These are phyloP conservation scores for Ulota crispa DNA, from an alignment of 225 moss, liverwort and hornwort genomes.

Conservation along the genomic window DNA sequence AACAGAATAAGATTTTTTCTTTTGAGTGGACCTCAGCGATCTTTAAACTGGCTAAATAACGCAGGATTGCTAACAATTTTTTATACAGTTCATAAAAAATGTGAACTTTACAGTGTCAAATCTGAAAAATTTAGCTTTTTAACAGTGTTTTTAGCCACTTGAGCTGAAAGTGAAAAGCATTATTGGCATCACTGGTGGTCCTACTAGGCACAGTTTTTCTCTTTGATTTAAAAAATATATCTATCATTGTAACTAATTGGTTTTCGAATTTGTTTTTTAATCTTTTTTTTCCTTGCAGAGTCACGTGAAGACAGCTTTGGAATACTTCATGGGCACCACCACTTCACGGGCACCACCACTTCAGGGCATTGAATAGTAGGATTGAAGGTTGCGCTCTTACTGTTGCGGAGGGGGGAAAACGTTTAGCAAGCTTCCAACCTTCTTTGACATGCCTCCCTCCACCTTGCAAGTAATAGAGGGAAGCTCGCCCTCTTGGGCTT, in stretches of 20 bases:
- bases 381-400: slow-evolving; percentile 16
- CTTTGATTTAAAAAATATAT: not conserved
- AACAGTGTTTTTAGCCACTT: too few relatives aligned
- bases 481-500: slow-evolving; percentile 44
- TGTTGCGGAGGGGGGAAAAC: slow-evolving; percentile 20
- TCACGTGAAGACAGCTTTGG: slow-evolving; percentile 74
- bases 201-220: not conserved
- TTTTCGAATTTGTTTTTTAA: not conserved
- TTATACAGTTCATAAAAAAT: too few relatives aligned
- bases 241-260: not conserved
- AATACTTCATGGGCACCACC: slow-evolving; percentile 36
- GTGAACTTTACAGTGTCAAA: too few relatives aligned
- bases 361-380: slow-evolving; percentile 36
- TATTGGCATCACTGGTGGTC: too few relatives aligned
- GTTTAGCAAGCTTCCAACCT: slow-evolving; percentile 19
- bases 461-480: slow-evolving; percentile 23
- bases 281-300: slow-evolving; percentile 51
- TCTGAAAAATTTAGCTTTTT: too few relatives aligned
- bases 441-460: slow-evolving; percentile 29
- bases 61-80: too few relatives aligned
- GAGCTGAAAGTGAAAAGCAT: too few relatives aligned
- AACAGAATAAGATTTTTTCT: not conserved
- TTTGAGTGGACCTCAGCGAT: not conserved
- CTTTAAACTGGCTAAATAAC: too few relatives aligned
- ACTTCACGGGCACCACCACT: slow-evolving; percentile 25